Base-by-base conservation (phyloP, 129 eudicot species). In the Pseudognaphalium luteoalbum region DNA sequence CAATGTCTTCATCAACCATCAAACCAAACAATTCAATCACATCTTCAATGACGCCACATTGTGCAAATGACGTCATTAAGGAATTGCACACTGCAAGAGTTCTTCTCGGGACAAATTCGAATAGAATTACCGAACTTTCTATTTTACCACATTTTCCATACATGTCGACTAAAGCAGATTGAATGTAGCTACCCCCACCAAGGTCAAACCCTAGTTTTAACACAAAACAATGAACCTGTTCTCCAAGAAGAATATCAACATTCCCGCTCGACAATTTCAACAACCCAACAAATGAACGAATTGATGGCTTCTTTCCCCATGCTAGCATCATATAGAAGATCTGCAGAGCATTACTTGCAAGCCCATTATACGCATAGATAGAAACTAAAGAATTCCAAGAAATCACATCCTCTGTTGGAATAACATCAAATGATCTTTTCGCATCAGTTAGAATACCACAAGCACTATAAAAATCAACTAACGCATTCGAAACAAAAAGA, bases 311-410 rank as follows among this genome's bases (percentile, higher is more conserved):
- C 82, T 80, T 89, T 30, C 83, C 87, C 82, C 86, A 86, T n/a
- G 76, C 75, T 35, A 74, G 96, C 97, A 92, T 89, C 71, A 50
- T 79, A 22, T 60, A 47, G 69, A 87, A 86, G 20, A 67, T 29
- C 66, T 60, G 88, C 59, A 89, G 61, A 25, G 91, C 93, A 58
- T 82, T 80, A 19, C 37, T 59, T 37, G 66, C 25, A 68, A 78
- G 50, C 69, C 86, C 96, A 62, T 72, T 81, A 35, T 67, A 68
- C 28, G 90, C 91, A 79, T 77, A 79, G n/a, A 76, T 66, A 34
- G 87, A 82, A 50, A 89, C 90, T 64, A 89, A 35, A 5, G 96
- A 92, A 75, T 89, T 87, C 97, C 97, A 92, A 9, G 93, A 92
- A 74, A 89, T 87, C 68, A 87, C 86, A 57, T 87, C 78, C 21